phyloP scores from a whole-genome alignment of 108 stramenopile species.

The Aurantiochytrium sp. region DNA sequence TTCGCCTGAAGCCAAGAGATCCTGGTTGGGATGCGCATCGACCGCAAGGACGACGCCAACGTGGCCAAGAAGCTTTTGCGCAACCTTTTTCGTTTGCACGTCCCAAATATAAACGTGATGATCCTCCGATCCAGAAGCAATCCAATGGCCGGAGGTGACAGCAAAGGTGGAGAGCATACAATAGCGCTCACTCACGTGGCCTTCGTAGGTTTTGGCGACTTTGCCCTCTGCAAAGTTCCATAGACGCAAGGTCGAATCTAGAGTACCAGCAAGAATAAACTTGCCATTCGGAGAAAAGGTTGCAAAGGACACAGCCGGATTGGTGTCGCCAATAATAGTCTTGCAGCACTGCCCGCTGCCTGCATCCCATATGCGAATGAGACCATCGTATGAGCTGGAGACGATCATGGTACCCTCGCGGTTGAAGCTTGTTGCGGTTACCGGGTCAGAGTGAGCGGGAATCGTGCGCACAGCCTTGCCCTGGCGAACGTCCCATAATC shows the following conservation, averaged over 20 bases:
- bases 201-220: slow-evolving; percentile 47
- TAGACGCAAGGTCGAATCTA: slow-evolving; percentile 67
- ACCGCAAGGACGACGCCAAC: not conserved
- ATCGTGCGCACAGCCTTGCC: slow-evolving; percentile 80
- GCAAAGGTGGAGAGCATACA: slow-evolving; percentile 65
- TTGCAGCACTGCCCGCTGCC: slow-evolving; percentile 86
- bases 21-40: not conserved
- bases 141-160: slow-evolving; percentile 48
- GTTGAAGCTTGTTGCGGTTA: slow-evolving; percentile 78
- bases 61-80: not conserved
- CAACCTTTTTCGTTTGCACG: not conserved
- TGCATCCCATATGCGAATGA: slow-evolving; percentile 86
- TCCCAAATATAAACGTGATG: not conserved
- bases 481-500: slow-evolving; percentile 83
- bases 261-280: slow-evolving; percentile 65
- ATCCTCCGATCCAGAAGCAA: slow-evolving; percentile 59
- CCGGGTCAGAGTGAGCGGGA: slow-evolving; percentile 88
- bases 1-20: not conserved
- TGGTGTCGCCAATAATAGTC: slow-evolving; percentile 82
- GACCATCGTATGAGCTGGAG: slow-evolving; percentile 75
- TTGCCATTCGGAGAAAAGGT: not conserved
- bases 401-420: slow-evolving; percentile 75
- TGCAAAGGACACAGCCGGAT: slow-evolving; percentile 29
- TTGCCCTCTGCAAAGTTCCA: slow-evolving; percentile 53
- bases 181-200: slow-evolving; percentile 60